Base-by-base conservation (phyloP, 148 eudicot genomes). In the Nyssa sinensis region DNA sequence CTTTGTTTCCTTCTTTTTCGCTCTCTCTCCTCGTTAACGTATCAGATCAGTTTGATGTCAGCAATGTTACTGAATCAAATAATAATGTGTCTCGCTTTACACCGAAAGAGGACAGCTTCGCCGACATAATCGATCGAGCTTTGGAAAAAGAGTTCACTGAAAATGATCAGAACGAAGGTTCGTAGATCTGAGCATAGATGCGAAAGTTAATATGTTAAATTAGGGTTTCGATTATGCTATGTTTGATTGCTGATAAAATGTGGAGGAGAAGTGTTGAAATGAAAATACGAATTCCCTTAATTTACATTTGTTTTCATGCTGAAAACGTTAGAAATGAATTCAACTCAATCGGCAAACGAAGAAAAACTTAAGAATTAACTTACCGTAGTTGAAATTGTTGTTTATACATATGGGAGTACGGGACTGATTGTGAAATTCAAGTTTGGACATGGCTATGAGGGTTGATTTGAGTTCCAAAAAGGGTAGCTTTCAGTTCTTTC, bases 41-140 rank as follows among this genome's bases (percentile, higher is more conserved):
- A 23, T 74, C 77, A n/a, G 62, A 74, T 25, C 75, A 72, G 66
- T 72, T 41, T 57, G 75, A 72, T 10, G 37, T 16, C n/a, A 16
- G 8, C 34, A 79, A 79, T 70, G 74, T 19, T 32, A 75, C 74
- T 28, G 74, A 64, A 32, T 30, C 49, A 23, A 32, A 24, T 37
- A 66, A 47, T 25, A 67, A 51, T 28, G 60, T 71, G 16, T 71
- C 79, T 0, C 82, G 72, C 33, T 71, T 83, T 3, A 78, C 34
- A 62, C 35, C 65, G 25, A 79, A 64, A 73, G 86, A 81, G 44
- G 83, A 78, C 47, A 87, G 90, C 74, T 87, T 89, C 17, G 90
- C 90, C 27, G 93, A 80, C 59, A 89, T 89, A 82, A 80, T 89
- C 78, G 90, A 89, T 87, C 90, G 90, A 28, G 93, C 93, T 51